These are phyloP conservation scores for Penicillium sp. DNA, from an alignment of 2,329 filamentous ascomycete species.

Conservation along the genomic window DNA sequence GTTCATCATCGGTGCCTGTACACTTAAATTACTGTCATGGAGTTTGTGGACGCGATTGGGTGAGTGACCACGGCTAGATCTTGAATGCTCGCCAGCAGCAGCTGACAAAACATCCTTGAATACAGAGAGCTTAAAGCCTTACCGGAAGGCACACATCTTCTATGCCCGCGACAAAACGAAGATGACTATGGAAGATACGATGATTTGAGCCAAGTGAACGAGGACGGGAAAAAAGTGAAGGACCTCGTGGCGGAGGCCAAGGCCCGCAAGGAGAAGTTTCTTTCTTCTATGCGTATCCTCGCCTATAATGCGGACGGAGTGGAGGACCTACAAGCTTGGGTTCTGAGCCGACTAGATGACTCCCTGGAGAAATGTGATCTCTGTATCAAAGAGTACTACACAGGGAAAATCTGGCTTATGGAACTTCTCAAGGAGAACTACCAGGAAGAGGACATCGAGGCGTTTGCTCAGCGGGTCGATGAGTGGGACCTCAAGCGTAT, in stretches of 20 bases:
- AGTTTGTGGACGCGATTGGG: constrained; percentile 45
- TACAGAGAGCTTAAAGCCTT: constrained; percentile 45
- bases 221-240: constrained; percentile 33
- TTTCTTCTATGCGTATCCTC: constrained; percentile 67
- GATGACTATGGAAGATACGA: constrained; percentile 67
- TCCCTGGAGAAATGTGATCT: constrained; percentile 65
- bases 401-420: constrained; percentile 62
- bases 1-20: constrained; percentile 4
- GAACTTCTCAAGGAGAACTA: constrained; percentile 60
- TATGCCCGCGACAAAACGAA: constrained; percentile 65
- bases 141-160: constrained; percentile 57
- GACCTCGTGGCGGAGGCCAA: constrained; percentile 56
- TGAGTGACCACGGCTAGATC: constrained; percentile 23
- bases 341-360: constrained; percentile 57
- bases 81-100: background rate
- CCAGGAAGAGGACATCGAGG: constrained; percentile 48
- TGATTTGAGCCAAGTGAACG: constrained; percentile 47
- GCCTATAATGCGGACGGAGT: constrained; percentile 64
- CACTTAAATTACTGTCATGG: constrained; percentile 29
- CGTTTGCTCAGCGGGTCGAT: constrained; percentile 59
- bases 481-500: constrained; percentile 63
- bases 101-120: constrained; percentile 9
- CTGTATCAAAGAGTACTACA: constrained; percentile 74
- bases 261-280: constrained; percentile 60
- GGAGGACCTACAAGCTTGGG: constrained; percentile 60